Evolutionary conservation across 352 stramenopile genomes (phyloP).

Genomic region (Pythium myriotylum): DNA sequence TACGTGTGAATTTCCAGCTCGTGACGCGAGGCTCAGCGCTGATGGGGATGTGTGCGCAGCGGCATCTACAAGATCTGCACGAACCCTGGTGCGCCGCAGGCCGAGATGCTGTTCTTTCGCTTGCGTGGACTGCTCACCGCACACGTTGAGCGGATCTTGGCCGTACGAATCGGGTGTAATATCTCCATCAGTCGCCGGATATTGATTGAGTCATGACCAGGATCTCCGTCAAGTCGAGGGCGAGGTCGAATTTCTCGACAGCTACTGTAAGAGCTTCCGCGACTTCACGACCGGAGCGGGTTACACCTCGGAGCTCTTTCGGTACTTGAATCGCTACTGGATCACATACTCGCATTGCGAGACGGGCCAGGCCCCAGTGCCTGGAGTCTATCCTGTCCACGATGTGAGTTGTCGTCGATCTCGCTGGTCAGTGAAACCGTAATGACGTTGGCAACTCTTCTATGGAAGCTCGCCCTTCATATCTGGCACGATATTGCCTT

Average conservation of each 20-base stretch:
- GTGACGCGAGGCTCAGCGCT: background rate
- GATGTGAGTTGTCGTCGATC: constrained; percentile 45
- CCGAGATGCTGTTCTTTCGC: constrained; percentile 83
- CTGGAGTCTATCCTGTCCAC: constrained; percentile 79
- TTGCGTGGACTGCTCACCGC: constrained; percentile 66
- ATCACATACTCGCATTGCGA: constrained; percentile 87
- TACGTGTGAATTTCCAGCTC: constrained; percentile 45
- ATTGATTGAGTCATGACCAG: constrained; percentile 21
- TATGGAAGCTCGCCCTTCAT: constrained; percentile 68
- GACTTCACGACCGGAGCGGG: constrained; percentile 71
- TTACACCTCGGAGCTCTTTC: constrained; percentile 86
- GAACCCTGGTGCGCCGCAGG: constrained; percentile 75
- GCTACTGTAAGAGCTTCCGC: constrained; percentile 73
- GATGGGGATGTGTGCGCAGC: constrained; percentile 24
- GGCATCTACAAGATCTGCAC: constrained; percentile 91
- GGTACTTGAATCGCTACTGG: constrained; percentile 89
- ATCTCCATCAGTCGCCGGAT: background rate
- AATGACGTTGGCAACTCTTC: background rate
- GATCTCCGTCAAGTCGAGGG: constrained; percentile 59
- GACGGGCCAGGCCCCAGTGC: constrained; percentile 80
- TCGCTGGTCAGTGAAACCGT: background rate
- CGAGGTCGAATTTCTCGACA: constrained; percentile 66
- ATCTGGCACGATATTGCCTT: constrained; percentile 88
- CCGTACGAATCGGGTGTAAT: constrained; percentile 25
- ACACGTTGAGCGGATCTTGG: constrained; percentile 66